phyloP scores from a whole-genome alignment of 768 basidiomycete species.

The Arthromyces matolae region DNA sequence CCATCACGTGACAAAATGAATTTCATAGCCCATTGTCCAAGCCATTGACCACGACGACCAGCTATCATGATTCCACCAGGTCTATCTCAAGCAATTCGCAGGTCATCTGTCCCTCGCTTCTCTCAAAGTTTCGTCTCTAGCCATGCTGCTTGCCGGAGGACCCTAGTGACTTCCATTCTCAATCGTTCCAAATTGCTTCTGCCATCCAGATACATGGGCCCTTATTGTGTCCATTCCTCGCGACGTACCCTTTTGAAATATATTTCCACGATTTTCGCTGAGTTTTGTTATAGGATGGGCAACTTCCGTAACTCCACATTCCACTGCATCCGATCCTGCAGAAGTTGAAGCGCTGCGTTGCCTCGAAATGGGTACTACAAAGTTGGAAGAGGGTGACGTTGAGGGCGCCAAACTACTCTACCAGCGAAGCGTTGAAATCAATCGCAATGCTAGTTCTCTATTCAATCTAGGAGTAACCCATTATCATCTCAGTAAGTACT shows the following conservation, averaged over 20 bases:
- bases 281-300: constrained; percentile 58
- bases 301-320: constrained; percentile 75
- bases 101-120: neutral
- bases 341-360: constrained; percentile 75
- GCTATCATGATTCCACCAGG: constrained; percentile 21
- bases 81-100: constrained; percentile 16
- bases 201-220: constrained; percentile 19
- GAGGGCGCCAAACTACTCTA: constrained; percentile 74
- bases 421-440: constrained; percentile 75
- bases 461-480: constrained; percentile 89
- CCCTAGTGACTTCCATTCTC: constrained; percentile 9
- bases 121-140: constrained; percentile 1
- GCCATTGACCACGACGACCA: neutral
- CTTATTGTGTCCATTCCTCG: constrained; percentile 16
- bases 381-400: constrained; percentile 84
- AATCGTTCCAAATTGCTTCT: constrained; percentile 17
- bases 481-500: constrained; percentile 76
- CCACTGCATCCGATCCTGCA: constrained; percentile 79
- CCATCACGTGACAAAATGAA: constrained; percentile 18
- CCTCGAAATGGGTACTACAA: constrained; percentile 79
- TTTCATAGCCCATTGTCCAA: too few relatives aligned
- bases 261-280: neutral
- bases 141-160: constrained; percentile 15
- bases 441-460: constrained; percentile 73
- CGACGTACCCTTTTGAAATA: constrained; percentile 21